Base-by-base conservation (phyloP, 352 stramenopile genomes). In the Globisporangium paroecandrum region DNA sequence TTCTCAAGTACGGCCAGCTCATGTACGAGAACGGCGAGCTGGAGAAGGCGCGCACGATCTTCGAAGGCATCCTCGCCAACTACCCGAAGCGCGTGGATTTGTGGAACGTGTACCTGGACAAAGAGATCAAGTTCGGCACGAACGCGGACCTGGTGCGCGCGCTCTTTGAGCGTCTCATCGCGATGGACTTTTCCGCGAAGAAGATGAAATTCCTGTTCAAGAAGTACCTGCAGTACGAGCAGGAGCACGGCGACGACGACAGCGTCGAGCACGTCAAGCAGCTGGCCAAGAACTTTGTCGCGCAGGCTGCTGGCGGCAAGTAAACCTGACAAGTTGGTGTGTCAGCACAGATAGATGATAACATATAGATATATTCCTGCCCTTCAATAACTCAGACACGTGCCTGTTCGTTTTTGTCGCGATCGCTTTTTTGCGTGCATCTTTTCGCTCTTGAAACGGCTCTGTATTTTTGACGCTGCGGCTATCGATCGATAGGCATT, bases 201-300 rank as follows among this genome's bases (percentile, higher is more conserved):
- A 97, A 99, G 87, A 99, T 99, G 95, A 99, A 99, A 80, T 98
- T 95, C 68, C 71, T 98, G 66, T 99, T 99, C 83, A 98, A 99
- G 74, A 99, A 99, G 75, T 98, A 89, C 79, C 85, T 98, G 68
- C 74, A 85, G 27, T 97, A 98, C 64, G 97, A 99, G 82, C 89
- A 98, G 69, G 83, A 91, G 12, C 87, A 98, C 73, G 97, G 97
- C 47, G 85, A 97, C 63, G 86, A 89, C 59, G 79, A 85, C 10
- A 87, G 75, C 58, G 87, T 97, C 66, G 88, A 97, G 64, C 81
- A 89, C 68, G 97, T 99, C 58, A 98, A 99, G 83, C 83, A 97
- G 69, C 81, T 98, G 69, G 97, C 97, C n/a, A 94, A 93, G 77
- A 78, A 89, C 63, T 99, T 97, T 69, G 95, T 98, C 60, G 87